Base-by-base conservation (phyloP, 495 filamentous ascomycete species). In the Chlorociboria aeruginascens region DNA sequence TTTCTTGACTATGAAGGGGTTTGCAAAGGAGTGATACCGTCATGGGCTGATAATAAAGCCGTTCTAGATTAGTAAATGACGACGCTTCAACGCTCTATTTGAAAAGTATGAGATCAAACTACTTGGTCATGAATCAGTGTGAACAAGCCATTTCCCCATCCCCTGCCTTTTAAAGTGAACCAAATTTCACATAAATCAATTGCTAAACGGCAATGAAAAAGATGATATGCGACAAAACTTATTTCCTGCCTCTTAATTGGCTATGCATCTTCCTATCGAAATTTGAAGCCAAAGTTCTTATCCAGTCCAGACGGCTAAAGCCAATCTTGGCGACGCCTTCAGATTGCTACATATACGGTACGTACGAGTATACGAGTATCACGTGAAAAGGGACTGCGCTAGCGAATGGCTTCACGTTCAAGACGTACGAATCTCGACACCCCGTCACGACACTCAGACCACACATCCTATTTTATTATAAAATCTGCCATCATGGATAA, bases 1-100 rank as follows among this genome's bases (percentile, higher is more conserved):
- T 88, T 93, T 58, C 57, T 61, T 46, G 87, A 93, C 52, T 96
- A 95, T 61, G 84, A 88, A 60, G 75, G 67, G 40, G 85, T 95
- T 30, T 97, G 90, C 68, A 72, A 77, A 53, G 69, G 65, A 28
- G 81, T 96, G 45, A 74, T 77, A 56, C 89, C 90, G 17, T 88
- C 82, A 46, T 95, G 89, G 89, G 80, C 79, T 11, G 85, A 89
- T 58, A 73, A 77, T 10, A 81, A 75, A 62, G 72, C 71, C 25
- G 62, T 78, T 28, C 64, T 78, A 28, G 80, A 84, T 59, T 85
- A 62, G 54, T 4, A 25, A 25, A 25, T 2, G 2, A 4, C 4
- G 2, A 25, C 20, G 20, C 20, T 25, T 25, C 20, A 35, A 35
- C 13, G 7, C 10, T 35, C 13, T 13, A 7, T 11, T 10, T 13